Percentiles rank a stretch among this genome's conserved stretches.
Conservation (phyloP, 2,329 filamentous ascomycete species). For the Diaporthe australafricana region DNA sequence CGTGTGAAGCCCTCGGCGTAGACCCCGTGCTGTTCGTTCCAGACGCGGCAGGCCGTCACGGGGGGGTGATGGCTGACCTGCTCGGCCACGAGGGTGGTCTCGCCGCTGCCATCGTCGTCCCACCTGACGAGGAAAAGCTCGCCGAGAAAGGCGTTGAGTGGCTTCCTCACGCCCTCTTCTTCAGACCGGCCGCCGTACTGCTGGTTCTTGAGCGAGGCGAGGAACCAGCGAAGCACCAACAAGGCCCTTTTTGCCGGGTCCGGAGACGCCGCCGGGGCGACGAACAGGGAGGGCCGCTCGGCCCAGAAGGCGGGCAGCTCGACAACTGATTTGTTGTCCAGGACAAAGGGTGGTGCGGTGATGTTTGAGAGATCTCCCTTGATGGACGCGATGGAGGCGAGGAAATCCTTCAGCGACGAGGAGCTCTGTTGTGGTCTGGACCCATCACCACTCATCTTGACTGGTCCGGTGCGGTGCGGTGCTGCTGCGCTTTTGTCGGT, state of each 20-base stretch:
- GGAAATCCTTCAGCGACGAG: slow-evolving; percentile 47
- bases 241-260: slow-evolving; percentile 54
- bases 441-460: slow-evolving; percentile 18
- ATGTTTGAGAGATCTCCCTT: slow-evolving; percentile 67
- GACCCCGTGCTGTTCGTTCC: slow-evolving; percentile 42
- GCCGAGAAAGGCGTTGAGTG: slow-evolving; percentile 61
- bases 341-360: slow-evolving; percentile 67
- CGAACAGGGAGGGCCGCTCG: slow-evolving; percentile 63
- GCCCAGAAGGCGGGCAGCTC: slow-evolving; percentile 69
- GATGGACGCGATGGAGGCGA: slow-evolving; percentile 62
- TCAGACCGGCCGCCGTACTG: slow-evolving; percentile 48
- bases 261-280: slow-evolving; percentile 54
- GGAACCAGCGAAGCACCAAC: slow-evolving; percentile 60
- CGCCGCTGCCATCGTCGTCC: slow-evolving; percentile 41
- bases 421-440: slow-evolving; percentile 36
- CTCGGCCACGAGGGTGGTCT: slow-evolving; percentile 42
- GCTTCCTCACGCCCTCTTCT: slow-evolving; percentile 58
- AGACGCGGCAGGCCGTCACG: slow-evolving; percentile 43
- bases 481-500: background rate
- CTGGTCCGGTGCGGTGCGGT: background rate
- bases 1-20: slow-evolving; percentile 43
- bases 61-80: slow-evolving; percentile 47
- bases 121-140: slow-evolving; percentile 57
- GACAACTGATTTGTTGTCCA: slow-evolving; percentile 64
- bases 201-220: slow-evolving; percentile 58